Base-by-base conservation (phyloP, 1,284 basidiomycete species). In the Ganoderma boninense region DNA sequence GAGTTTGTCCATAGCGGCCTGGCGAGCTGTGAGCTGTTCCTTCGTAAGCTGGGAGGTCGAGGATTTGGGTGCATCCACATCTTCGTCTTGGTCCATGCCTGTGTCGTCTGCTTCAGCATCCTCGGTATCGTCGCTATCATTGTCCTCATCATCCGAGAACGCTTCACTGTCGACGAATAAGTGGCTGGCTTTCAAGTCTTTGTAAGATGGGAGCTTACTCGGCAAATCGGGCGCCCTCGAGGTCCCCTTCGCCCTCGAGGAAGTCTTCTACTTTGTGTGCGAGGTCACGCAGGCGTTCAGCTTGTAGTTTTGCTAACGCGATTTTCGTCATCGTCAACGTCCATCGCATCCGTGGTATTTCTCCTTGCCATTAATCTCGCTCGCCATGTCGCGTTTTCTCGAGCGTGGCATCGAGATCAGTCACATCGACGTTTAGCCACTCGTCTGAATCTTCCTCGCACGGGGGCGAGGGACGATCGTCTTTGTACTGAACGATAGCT, bases 211-310 rank as follows among this genome's bases (percentile, higher is more conserved):
- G 71, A 65, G 66, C 94, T 77, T 81, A 97, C 96, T 97, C 96
- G 64, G 92, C 89, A 77, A 98, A 97, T 71, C 86, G 82, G 0
- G 95, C 97, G 1, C 97, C 97, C 75, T 95, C 92, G 6, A 97
- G 72, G 73, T 94, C 92, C 6, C 97, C 97, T 79, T 96, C 83
- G 1, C 94, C 95, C 74, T 96, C 92, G 1, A 98, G 90, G 78
- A 98, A 98, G 40, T 86, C 85, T 77, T 95, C 92, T 0, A 98
- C 94, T 79, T 95, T 95, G 72, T 87, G 84, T 13, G 97, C 96
- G 63, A 98, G 85, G 72, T 89, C 87, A 74, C 90, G 89, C 59
- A 98, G 81, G 67, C 87, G 89, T 20, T 85, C 79, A 2, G 95
- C 92, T 77, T 96, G 92, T 67, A 88, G 87, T 43, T 89, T 85